Percentiles rank a stretch among this genome's conserved stretches.
Evolutionary conservation across 495 filamentous ascomycete genomes (phyloP).

Genomic region (Niebla homalea): DNA sequence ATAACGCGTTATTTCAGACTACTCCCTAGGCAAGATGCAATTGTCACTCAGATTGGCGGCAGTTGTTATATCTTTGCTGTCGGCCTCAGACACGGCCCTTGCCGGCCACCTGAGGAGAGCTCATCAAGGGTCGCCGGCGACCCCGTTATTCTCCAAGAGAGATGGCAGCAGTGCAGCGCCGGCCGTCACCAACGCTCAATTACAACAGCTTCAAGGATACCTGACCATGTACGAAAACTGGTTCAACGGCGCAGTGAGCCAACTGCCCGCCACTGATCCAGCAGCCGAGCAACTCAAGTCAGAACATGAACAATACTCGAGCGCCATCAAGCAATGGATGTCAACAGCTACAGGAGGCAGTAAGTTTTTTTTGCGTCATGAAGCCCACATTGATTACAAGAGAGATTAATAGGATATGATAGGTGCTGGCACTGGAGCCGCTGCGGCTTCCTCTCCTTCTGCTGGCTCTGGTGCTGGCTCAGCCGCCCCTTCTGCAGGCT

Average conservation of each 20-base stretch:
- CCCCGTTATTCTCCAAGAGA: background rate
- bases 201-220: background rate
- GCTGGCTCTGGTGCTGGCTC: background rate
- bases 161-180: too few species aligned
- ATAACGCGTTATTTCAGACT: too few species aligned
- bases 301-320: background rate
- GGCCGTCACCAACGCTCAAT: background rate
- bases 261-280: background rate
- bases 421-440: background rate
- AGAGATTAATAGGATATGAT: background rate
- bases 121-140: slow-evolving; percentile 12
- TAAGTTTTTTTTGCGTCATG: background rate
- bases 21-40: too few species aligned
- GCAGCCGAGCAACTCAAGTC: background rate
- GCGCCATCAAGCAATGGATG: background rate
- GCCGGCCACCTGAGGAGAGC: background rate
- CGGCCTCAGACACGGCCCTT: too few species aligned
- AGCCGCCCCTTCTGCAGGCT: background rate
- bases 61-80: too few species aligned
- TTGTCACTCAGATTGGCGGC: too few species aligned
- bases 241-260: background rate
- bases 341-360: background rate
- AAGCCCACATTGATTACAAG: too few species aligned
- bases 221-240: background rate
- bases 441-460: background rate